Evolutionary conservation across 148 eudicot genomes (phyloP).

Genomic region (Bassia scoparia): DNA sequence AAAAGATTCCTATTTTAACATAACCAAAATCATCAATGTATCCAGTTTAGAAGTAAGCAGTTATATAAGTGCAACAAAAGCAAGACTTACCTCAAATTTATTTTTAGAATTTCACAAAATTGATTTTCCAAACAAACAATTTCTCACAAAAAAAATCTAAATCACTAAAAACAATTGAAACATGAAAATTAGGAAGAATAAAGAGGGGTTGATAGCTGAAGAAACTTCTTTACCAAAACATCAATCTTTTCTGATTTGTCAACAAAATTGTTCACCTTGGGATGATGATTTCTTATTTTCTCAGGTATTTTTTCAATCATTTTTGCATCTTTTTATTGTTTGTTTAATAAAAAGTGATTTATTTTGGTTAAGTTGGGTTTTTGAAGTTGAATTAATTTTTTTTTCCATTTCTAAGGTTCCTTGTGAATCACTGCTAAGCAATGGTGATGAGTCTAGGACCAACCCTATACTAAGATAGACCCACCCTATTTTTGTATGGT

Average conservation of each 20-base stretch:
- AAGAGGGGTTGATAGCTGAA: not conserved
- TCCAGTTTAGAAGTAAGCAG: no score
- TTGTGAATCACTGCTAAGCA: no score
- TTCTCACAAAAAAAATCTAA: no score
- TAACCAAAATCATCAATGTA: no score
- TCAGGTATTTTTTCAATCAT: constrained; percentile 24
- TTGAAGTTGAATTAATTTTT: not conserved
- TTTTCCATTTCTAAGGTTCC: constrained; percentile 19
- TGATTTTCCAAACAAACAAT: no score
- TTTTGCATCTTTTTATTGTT: constrained; percentile 5
- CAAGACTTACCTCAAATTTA: no score
- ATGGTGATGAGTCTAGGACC: no score
- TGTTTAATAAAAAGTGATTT: not conserved
- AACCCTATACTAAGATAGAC: no score
- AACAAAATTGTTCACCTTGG: constrained; percentile 37
- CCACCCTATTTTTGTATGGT: no score
- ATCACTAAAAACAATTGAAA: not conserved
- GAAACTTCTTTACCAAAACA: not conserved
- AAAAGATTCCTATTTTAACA: no score
- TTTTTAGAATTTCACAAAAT: no score
- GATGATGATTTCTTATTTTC: constrained; percentile 21
- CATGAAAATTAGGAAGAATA: constrained; percentile 26
- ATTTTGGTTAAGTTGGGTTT: constrained; percentile 23
- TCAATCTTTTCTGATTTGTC: constrained; percentile 25
- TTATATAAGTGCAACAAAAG: no score